Conservation (phyloP, 2,329 filamentous ascomycete species). For the Diplodia intermedia region DNA sequence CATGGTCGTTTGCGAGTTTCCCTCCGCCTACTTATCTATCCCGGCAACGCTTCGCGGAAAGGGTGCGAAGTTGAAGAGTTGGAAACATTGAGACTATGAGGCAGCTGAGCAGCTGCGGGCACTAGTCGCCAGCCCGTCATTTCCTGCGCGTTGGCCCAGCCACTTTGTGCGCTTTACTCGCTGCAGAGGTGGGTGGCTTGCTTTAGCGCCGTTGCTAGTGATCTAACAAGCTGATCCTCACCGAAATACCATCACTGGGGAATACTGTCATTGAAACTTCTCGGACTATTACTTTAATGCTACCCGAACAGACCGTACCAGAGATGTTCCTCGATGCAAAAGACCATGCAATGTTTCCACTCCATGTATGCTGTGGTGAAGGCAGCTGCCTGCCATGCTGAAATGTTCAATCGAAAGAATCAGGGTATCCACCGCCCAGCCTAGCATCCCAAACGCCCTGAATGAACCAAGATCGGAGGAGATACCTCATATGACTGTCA, state of each 20-base stretch:
- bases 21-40: no score
- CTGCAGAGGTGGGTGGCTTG: constrained; percentile 9
- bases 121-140: constrained; percentile 3
- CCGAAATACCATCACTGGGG: not conserved
- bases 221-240: not conserved
- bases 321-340: not conserved
- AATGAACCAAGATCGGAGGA: not conserved
- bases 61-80: no score
- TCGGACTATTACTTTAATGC: not conserved
- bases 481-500: constrained; percentile 78
- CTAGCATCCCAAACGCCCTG: constrained; percentile 22
- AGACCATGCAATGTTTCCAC: constrained; percentile 5
- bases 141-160: not conserved
- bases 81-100: not conserved
- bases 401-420: not conserved
- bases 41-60: no score
- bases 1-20: not conserved
- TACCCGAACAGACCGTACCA: not conserved
- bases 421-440: constrained; percentile 25
- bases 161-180: not conserved
- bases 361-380: not conserved
- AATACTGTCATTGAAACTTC: not conserved
- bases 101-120: not conserved
- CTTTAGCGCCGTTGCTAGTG: constrained; percentile 2
- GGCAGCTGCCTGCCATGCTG: constrained; percentile 4